Conservation (phyloP, 805 yeast species). For the Metschnikowia lochheadii region DNA sequence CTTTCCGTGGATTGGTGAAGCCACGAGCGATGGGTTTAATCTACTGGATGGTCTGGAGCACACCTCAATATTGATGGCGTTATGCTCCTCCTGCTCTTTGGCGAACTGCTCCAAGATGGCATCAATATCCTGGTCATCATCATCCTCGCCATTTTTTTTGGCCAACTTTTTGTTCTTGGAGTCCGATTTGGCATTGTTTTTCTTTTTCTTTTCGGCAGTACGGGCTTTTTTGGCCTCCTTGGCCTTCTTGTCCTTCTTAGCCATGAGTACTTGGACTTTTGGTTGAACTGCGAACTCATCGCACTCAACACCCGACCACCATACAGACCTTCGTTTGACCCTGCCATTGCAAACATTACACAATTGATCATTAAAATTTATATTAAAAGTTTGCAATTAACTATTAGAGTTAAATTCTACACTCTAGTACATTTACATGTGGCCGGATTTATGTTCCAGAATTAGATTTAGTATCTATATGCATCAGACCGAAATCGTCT, state of each 20-base stretch:
- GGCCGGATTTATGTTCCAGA: background rate
- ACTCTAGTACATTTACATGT: background rate
- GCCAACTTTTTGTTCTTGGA: conserved; percentile 69
- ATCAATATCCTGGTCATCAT: conserved; percentile 84
- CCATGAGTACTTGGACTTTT: conserved; percentile 48
- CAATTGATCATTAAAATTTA: background rate
- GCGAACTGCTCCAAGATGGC: conserved; percentile 74
- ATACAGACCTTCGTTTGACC: background rate
- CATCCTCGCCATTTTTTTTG: conserved; percentile 72
- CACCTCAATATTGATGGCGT: conserved; percentile 60
- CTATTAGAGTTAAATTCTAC: background rate
- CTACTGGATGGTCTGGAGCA: conserved; percentile 63
- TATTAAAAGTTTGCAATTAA: background rate
- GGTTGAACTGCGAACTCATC: conserved; percentile 1
- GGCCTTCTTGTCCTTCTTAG: conserved; percentile 79
- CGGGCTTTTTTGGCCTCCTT: conserved; percentile 91
- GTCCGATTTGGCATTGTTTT: conserved; percentile 71
- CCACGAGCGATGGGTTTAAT: conserved; percentile 68
- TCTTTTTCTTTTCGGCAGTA: conserved; percentile 75
- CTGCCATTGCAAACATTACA: background rate
- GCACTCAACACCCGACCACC: background rate
- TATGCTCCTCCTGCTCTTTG: conserved; percentile 72
- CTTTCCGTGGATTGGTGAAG: conserved; percentile 71
- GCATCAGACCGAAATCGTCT: conserved; percentile 81
- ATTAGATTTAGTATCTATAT: background rate